Base-by-base conservation (phyloP, 352 stramenopile genomes). In the Phytophthora multivora region DNA sequence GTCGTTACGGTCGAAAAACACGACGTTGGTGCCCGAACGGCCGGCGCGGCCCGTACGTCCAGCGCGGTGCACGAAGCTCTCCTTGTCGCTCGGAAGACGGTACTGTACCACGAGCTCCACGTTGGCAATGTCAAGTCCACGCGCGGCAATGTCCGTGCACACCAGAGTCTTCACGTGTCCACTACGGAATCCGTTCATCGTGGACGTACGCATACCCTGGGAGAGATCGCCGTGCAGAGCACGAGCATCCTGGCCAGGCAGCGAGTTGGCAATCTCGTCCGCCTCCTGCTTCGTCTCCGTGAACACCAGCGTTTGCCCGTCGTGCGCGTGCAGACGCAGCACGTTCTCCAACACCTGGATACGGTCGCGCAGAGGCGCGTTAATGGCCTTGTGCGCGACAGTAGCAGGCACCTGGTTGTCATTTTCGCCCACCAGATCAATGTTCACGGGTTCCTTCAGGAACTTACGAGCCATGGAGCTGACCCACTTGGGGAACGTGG, bases 281-380 rank as follows among this genome's bases (percentile, higher is more conserved):
- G 90, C 93, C 51, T 98, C 90, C 49, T 91, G 81, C 80, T 99
- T 99, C 12, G 97, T 99, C 71, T 99, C 86, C 4, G 95, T 98
- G 69, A 99, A 99, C 35, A 99, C 97, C 53, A 99, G 97, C 43
- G 86, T 83, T 59, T 93, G 81, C 25, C 83, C 85, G 39, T 85
- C 77, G 25, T 86, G 73, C 11, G 73, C 89, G 71, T 80, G 73
- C 49, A 90, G 67, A 52, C 81, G 74, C 51, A 93, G 58, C 43
- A 95, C 79, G 35, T 81, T 87, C 61, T 90, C 80, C 7, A 93
- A 61, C 47, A 91, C 59, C 39, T 86, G 63, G 19, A 87, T 75
- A 51, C 84, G 84, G 23, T 73, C 71, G 56, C 86, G 83, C 38
- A 83, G 69, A 9, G 94, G 91, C 28, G 95, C 82, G 59, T 98